These are phyloP conservation scores for Blastobotrys parvus DNA, from an alignment of 805 yeast species.

Conservation along the genomic window DNA sequence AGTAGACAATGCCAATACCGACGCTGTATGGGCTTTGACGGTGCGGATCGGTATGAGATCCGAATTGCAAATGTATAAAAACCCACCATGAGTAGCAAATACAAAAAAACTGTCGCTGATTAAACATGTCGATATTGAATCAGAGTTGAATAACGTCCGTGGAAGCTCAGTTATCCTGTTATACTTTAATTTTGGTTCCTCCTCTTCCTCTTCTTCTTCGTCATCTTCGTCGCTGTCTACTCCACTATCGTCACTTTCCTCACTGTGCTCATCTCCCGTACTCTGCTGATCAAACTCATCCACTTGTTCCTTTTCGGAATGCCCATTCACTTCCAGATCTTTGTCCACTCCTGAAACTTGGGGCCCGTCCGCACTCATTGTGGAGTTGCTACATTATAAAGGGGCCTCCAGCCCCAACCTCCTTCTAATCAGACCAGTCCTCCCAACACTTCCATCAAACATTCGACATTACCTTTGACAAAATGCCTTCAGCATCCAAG, in stretches of 20 bases:
- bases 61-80: constrained; percentile 57
- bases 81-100: constrained; percentile 87
- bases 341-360: background rate
- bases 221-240: constrained; percentile 29
- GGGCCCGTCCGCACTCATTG: too few species aligned
- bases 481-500: constrained; percentile 47
- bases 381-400: too few species aligned
- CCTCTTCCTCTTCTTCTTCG: constrained; percentile 26
- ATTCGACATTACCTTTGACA: background rate
- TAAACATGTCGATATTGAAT: constrained; percentile 66
- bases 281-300: background rate
- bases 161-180: constrained; percentile 60
- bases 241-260: constrained; percentile 18
- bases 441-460: too few species aligned
- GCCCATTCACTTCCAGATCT: background rate
- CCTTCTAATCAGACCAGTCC: too few species aligned
- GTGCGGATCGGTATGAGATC: constrained; percentile 59
- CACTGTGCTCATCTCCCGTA: constrained; percentile 15
- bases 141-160: constrained; percentile 57
- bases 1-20: constrained; percentile 62
- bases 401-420: too few species aligned
- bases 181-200: constrained; percentile 51
- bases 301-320: background rate
- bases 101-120: constrained; percentile 55
- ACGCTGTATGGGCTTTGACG: constrained; percentile 76